phyloP scores from a whole-genome alignment of 2,329 filamentous ascomycete species.

The Neurospora crassa region DNA sequence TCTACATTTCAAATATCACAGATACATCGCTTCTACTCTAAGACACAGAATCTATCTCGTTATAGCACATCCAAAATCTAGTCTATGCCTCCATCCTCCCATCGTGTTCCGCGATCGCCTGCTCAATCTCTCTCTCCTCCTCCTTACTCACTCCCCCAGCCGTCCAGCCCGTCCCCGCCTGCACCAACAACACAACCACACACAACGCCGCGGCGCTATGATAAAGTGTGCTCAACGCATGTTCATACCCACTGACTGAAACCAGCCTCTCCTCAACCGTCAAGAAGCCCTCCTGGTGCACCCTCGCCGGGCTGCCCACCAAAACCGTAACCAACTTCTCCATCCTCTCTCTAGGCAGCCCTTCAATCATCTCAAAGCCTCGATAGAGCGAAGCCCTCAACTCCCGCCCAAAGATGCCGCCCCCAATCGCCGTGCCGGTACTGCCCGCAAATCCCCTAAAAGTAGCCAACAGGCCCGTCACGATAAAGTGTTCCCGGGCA shows the following conservation, averaged over 20 bases:
- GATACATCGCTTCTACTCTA: too few relatives aligned
- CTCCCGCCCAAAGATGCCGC: conserved; percentile 61
- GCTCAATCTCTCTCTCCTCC: conserved; percentile 31
- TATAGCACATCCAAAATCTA: too few relatives aligned
- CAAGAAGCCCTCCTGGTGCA: conserved; percentile 36
- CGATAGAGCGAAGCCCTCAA: conserved; percentile 44
- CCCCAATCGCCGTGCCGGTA: conserved; percentile 71
- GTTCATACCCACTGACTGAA: conserved; percentile 38
- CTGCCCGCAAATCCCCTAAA: conserved; percentile 75
- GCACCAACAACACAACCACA: conserved; percentile 34
- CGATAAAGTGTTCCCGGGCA: conserved; percentile 60
- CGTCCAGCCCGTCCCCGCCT: conserved; percentile 43
- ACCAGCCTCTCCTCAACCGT: conserved; percentile 31
- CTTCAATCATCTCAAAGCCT: conserved; percentile 41
- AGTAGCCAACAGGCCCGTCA: conserved; percentile 66
- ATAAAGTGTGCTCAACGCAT: conserved; percentile 36
- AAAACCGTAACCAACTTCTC: conserved; percentile 34
- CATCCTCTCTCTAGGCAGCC: conserved; percentile 23
- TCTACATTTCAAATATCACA: too few relatives aligned
- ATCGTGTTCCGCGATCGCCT: conserved; percentile 24
- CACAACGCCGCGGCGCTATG: conserved; percentile 34
- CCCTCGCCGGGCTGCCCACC: conserved; percentile 40
- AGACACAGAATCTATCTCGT: too few relatives aligned
- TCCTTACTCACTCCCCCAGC: conserved; percentile 43
- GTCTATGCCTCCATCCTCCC: conserved; percentile 22